Base-by-base conservation (phyloP, 768 basidiomycete genomes). In the Wakefieldia striispora region DNA sequence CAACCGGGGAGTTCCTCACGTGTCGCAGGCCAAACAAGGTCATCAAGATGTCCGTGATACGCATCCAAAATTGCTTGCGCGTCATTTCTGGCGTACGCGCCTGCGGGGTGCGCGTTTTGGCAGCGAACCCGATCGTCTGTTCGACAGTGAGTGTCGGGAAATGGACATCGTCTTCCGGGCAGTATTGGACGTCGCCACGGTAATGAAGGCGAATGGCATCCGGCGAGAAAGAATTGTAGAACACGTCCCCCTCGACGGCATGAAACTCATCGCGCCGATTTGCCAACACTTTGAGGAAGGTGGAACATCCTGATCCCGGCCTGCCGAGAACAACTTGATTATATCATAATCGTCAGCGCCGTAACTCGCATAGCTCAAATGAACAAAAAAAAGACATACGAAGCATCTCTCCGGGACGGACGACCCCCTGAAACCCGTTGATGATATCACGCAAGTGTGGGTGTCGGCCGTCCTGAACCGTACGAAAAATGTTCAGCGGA, bases 251-350 rank as follows among this genome's bases (percentile, higher is more conserved):
- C 29, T 81, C 67, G 17, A 95, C 78, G 2, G 71, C 62, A 49
- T 88, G 75, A 58, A 77, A 95, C 51, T 86, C 86, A 3, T 73
- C 71, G 1, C 83, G 79, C 54, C 84, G 82, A 62, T 94, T 93
- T 16, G 92, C 78, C 42, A 95, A 77, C 0, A 79, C 77, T 66
- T 92, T 92, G 46, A 97, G 79, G 42, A 97, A 75, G 0, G 93
- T 91, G 24, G 79, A 83, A 64, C 92, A 95, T 3, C 93, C 92
- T 0, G 89, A 83, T 13, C 88, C 88, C 1, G 92, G 92, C 26
- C 90, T 78, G 20, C 92, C 92, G 21, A 94, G 78, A 11, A 93
- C 91, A 14, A 95, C 87, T 33, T 88, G 58, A 5, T 48, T 17
- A 14, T 4, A 11, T 6, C 31, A 8, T 60, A 10, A 61, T 21